Evolutionary conservation across 2,329 filamentous ascomycete genomes (phyloP).

Genomic region (Fusarium beomiforme): DNA sequence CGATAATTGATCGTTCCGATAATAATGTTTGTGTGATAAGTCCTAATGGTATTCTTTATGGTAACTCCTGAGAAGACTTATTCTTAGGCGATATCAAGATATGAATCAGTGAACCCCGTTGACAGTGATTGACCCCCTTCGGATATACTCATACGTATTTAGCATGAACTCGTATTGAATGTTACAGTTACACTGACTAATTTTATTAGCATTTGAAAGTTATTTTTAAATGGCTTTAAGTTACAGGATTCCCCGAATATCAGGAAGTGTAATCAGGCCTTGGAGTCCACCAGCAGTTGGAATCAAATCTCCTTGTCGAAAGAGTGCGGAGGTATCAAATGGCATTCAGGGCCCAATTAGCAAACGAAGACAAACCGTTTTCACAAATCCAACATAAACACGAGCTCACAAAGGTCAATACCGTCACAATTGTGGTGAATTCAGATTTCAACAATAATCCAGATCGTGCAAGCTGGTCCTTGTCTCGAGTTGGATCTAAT

Average conservation of each 20-base stretch:
- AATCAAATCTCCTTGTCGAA: not conserved
- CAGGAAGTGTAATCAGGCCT: not conserved
- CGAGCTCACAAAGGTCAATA: not conserved
- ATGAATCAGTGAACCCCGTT: not conserved
- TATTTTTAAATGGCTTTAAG: not conserved
- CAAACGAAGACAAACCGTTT: not conserved
- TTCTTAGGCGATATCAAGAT: not conserved
- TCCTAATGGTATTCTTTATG: constrained; percentile 14
- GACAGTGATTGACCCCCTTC: not conserved
- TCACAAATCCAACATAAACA: not conserved
- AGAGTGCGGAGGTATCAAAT: too few relatives aligned
- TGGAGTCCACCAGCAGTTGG: not conserved
- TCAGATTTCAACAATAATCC: not conserved
- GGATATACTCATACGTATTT: not conserved
- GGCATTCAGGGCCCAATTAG: not conserved
- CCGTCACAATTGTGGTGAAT: not conserved
- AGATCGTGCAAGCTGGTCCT: not conserved
- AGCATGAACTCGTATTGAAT: not conserved
- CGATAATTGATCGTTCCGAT: constrained; percentile 27
- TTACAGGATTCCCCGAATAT: not conserved
- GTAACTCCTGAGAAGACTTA: not conserved
- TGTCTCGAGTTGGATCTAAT: constrained; percentile 34
- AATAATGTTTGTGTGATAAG: not conserved
- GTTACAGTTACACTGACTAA: not conserved
- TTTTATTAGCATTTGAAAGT: not conserved